Conservation (phyloP, 148 eudicot species). For the Rhododendron vialii region DNA sequence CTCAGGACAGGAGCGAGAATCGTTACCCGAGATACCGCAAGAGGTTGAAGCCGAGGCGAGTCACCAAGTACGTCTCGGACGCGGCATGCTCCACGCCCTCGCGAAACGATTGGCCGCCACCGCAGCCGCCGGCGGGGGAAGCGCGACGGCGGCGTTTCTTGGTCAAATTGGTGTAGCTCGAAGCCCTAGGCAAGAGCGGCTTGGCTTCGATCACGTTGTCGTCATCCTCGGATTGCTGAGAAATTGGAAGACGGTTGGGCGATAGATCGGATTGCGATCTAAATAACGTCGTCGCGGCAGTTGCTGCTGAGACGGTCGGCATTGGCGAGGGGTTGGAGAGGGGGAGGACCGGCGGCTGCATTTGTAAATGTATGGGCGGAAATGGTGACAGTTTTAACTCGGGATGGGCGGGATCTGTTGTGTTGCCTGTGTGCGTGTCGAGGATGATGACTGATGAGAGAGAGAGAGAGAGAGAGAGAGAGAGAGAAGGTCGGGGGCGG, state of each 20-base stretch:
- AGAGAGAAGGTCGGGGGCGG: no score
- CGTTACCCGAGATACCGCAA: conserved; percentile 14
- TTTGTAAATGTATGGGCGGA: neutral
- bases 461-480: neutral
- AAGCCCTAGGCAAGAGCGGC: conserved; percentile 1
- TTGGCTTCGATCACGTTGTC: neutral
- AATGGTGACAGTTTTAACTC: neutral
- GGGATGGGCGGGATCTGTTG: neutral
- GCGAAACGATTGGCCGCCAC: neutral
- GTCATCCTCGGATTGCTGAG: neutral
- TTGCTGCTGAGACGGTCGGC: neutral
- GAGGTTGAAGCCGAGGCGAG: conserved; percentile 11
- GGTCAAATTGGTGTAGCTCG: neutral
- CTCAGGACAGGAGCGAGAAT: neutral
- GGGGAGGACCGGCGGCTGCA: conserved; percentile 3
- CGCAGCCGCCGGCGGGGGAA: neutral
- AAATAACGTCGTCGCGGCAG: neutral
- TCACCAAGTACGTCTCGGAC: conserved; percentile 6
- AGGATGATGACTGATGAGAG: neutral
- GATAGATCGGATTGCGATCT: conserved; percentile 10
- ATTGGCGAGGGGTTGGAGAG: neutral
- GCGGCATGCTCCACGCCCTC: neutral
- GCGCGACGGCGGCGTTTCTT: conserved; percentile 14
- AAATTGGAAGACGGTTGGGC: neutral
- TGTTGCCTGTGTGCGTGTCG: neutral